A percentile compares a stretch with the other conserved stretches of the same genome.
phyloP scores from a whole-genome alignment of 768 basidiomycete genomes.

The Kwoniella dendrophila region DNA sequence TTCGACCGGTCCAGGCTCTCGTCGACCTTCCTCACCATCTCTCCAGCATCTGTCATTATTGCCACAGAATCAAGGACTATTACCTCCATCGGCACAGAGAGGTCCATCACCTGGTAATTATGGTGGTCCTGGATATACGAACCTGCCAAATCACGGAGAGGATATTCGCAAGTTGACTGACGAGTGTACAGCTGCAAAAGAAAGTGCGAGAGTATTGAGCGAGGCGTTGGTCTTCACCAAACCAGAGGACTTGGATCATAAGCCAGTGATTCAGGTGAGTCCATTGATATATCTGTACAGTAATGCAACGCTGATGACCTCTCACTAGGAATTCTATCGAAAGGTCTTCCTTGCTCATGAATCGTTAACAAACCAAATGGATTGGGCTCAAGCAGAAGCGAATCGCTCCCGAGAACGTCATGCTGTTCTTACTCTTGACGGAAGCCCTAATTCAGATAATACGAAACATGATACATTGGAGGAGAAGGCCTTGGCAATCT shows the following conservation, averaged over 20 bases:
- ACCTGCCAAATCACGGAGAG: slow-evolving; percentile 72
- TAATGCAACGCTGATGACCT: neutral
- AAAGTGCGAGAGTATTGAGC: slow-evolving; percentile 74
- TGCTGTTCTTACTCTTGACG: slow-evolving; percentile 11
- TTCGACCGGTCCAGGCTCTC: slow-evolving; percentile 18
- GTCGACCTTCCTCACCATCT: slow-evolving; percentile 28
- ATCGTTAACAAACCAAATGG: slow-evolving; percentile 80
- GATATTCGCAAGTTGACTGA: slow-evolving; percentile 80
- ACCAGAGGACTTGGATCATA: slow-evolving; percentile 68
- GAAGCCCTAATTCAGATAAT: neutral
- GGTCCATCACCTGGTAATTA: slow-evolving; percentile 21
- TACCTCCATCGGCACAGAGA: slow-evolving; percentile 44
- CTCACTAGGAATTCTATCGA: slow-evolving; percentile 71
- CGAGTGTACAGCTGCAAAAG: slow-evolving; percentile 79
- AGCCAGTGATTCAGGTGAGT: slow-evolving; percentile 70
- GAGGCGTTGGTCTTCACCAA: slow-evolving; percentile 71
- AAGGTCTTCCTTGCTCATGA: slow-evolving; percentile 83
- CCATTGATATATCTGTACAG: neutral
- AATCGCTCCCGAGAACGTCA: slow-evolving; percentile 64
- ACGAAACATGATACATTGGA: slow-evolving; percentile 62
- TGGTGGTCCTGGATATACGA: slow-evolving; percentile 54
- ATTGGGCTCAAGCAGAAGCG: slow-evolving; percentile 84
- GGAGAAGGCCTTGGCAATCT: slow-evolving; percentile 71
- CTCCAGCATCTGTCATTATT: slow-evolving; percentile 19
- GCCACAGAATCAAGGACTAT: slow-evolving; percentile 10